Base-by-base conservation (phyloP, 1,139 yeast species). In the Zygoascus hellenicus region DNA sequence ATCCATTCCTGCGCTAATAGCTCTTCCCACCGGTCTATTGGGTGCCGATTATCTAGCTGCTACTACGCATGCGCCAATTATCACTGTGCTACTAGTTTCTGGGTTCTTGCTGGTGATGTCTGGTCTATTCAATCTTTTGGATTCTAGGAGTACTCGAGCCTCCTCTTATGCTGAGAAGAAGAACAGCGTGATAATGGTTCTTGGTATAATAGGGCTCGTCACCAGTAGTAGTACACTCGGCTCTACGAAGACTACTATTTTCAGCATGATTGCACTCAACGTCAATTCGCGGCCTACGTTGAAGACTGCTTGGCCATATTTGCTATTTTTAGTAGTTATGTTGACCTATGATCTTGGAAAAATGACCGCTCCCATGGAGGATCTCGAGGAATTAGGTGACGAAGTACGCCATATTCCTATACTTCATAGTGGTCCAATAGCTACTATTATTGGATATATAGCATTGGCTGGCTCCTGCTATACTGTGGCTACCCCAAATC, bases 11-110 rank as follows among this genome's bases (percentile, higher is more conserved):
- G 62, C 69, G 1, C 56, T 62, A 28, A 53, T 63, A 7, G 62
- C 70, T 5, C 56, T 68, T n/a, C 68, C 71, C 1, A 68, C 70
- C 0, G 61, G 65, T 2, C 46, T 66, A 29, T 50, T 63, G 38
- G 65, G 65, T 1, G 54, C 54, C 33, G 61, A 52, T 51, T 62
- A 51, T 35, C 52, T 54, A 14, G 51, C 54, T 17, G 41, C 31
- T 36, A 48, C 32, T 38, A 49, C 46, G 33, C 43, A 43, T 22
- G 46, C 55, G 2, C 52, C 52, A 2, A 29, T 49, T 7, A 42
- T 52, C 6, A 48, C 62, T 3, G 50, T 57, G 17, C 40, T 54
- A 17, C 47, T 59, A 49, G 59, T 59, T 10, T 47, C 59, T 3
- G 64, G 65, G 5, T 45, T 55, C 9, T 51, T 60, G 10, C 47